Percentiles rank a stretch among this genome's conserved stretches.
These are phyloP conservation scores for Bipolaris sorokiniana DNA, from an alignment of 2,329 filamentous ascomycete genomes.

Conservation along the genomic window DNA sequence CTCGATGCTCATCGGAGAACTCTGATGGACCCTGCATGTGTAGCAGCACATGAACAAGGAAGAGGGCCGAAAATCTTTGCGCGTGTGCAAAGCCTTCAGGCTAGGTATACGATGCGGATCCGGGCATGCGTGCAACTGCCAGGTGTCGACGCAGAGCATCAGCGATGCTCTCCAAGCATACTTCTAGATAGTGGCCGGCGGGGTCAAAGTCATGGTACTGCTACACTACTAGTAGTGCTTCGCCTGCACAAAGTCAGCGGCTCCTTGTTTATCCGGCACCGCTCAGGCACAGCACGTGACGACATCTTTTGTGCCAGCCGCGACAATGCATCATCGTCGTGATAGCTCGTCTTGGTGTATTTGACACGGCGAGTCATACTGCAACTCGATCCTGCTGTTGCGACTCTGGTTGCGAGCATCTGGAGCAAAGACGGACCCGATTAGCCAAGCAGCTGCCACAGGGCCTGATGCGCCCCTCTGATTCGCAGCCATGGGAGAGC, in stretches of 20 bases:
- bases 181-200: neutral
- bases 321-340: constrained; percentile 11
- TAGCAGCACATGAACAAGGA: constrained; percentile 5
- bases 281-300: constrained; percentile 27
- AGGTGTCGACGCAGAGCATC: neutral
- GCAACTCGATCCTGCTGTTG: constrained; percentile 31
- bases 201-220: neutral
- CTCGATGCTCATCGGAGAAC: constrained; percentile 4
- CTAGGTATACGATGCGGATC: constrained; percentile 8
- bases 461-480: constrained; percentile 22
- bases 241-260: constrained; percentile 7
- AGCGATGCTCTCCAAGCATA: neutral
- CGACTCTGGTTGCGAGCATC: constrained; percentile 28
- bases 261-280: constrained; percentile 17
- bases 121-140: neutral
- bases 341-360: constrained; percentile 4
- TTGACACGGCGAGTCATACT: constrained; percentile 4
- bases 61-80: constrained; percentile 25
- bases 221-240: neutral
- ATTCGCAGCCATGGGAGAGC: constrained; percentile 24
- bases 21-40: constrained; percentile 17
- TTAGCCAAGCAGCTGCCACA: constrained; percentile 27
- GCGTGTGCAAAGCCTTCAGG: neutral
- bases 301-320: constrained; percentile 1
- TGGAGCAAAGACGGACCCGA: constrained; percentile 22